These are phyloP conservation scores for Tricharina praecox DNA, from an alignment of 495 filamentous ascomycete genomes.

Conservation along the genomic window DNA sequence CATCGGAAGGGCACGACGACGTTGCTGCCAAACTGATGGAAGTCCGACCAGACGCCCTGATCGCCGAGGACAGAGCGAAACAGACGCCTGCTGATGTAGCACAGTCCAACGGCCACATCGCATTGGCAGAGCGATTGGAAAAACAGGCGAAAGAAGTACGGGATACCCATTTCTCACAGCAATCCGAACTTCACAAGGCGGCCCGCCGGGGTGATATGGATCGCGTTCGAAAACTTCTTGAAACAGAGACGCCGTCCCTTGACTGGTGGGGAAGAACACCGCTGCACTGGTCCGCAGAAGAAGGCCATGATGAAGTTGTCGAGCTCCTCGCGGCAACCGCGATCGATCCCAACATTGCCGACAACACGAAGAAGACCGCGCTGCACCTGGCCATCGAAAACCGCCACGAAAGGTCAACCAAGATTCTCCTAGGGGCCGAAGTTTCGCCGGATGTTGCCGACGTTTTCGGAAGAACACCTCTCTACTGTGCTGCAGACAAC, in stretches of 20 bases:
- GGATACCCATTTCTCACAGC: background rate
- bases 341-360: background rate
- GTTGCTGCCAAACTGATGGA: background rate
- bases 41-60: background rate
- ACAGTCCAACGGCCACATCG: background rate
- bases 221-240: background rate
- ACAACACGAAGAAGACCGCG: conserved; percentile 13
- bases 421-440: background rate
- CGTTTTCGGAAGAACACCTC: too few species aligned
- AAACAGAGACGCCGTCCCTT: background rate
- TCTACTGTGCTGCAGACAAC: too few species aligned
- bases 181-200: background rate
- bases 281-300: background rate
- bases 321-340: background rate
- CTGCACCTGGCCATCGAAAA: conserved; percentile 43
- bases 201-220: background rate
- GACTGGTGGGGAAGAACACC: background rate
- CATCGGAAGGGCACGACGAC: background rate
- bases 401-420: conserved; percentile 2
- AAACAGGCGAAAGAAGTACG: background rate
- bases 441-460: background rate
- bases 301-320: background rate
- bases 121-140: background rate
- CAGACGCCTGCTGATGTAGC: conserved; percentile 5
- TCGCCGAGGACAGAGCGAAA: background rate